Evolutionary conservation across 2,329 filamentous ascomycete species (phyloP).

Genomic region (Monosporascus sp.): DNA sequence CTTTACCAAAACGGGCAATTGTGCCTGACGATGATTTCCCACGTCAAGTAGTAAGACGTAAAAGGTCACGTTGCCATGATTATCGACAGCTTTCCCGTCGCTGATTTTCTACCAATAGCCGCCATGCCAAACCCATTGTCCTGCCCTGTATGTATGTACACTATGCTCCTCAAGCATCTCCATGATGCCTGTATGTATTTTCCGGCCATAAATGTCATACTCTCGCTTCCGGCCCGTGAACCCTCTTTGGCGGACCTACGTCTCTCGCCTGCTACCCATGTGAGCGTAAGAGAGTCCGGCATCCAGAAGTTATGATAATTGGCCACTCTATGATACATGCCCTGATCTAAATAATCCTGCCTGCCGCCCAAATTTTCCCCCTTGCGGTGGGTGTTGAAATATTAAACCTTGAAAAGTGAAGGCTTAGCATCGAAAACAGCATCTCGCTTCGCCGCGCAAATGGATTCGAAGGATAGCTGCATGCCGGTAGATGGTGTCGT

Average conservation of each 20-base stretch:
- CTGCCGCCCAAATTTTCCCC: constrained; percentile 5
- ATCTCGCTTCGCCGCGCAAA: background rate
- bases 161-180: background rate
- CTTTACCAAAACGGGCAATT: constrained; percentile 6
- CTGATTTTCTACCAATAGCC: background rate
- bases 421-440: constrained; percentile 14
- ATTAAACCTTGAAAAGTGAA: constrained; percentile 12
- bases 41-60: background rate
- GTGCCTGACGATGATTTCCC: constrained; percentile 14
- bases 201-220: background rate
- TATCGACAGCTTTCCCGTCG: background rate
- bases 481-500: constrained; percentile 6
- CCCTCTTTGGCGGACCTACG: background rate
- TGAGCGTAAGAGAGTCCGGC: background rate
- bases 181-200: background rate
- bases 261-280: too few relatives aligned
- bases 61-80: background rate
- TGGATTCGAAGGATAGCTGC: background rate
- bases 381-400: constrained; percentile 10
- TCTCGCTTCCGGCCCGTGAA: background rate
- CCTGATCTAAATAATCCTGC: constrained; percentile 13
- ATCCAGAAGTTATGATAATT: constrained; percentile 9
- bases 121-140: background rate
- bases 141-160: background rate
- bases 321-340: constrained; percentile 15